phyloP scores from a whole-genome alignment of 768 basidiomycete genomes.

The Russula ochroleuca region DNA sequence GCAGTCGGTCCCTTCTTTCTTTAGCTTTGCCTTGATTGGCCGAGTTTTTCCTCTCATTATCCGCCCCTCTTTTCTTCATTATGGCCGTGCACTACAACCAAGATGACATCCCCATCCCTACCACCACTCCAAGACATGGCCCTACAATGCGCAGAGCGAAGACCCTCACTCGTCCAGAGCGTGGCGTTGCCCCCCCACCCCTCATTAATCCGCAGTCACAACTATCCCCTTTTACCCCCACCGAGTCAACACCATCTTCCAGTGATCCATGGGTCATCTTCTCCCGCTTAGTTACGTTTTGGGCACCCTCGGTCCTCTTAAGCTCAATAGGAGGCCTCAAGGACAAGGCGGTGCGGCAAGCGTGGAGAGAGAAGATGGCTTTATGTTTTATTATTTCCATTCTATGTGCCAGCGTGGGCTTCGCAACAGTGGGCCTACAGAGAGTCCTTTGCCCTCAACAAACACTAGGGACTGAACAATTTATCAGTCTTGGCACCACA shows the following conservation, averaged over 20 bases:
- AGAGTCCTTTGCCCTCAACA: constrained; percentile 79
- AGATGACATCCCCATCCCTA: constrained; percentile 27
- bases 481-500: constrained; percentile 48
- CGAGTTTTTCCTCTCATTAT: constrained; percentile 9
- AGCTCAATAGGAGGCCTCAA: constrained; percentile 72
- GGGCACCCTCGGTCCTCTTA: constrained; percentile 81
- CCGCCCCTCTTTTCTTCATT: constrained; percentile 15
- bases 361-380: constrained; percentile 97
- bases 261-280: constrained; percentile 75
- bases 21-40: constrained; percentile 24
- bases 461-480: constrained; percentile 42
- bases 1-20: constrained; percentile 8
- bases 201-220: constrained; percentile 78
- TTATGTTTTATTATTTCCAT: constrained; percentile 82
- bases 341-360: constrained; percentile 73
- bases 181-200: constrained; percentile 88
- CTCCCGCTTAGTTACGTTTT: constrained; percentile 77
- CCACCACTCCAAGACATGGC: constrained; percentile 27
- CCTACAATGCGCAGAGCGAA: constrained; percentile 80
- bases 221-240: constrained; percentile 38
- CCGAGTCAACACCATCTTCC: constrained; percentile 36
- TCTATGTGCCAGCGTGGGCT: constrained; percentile 77
- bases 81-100: constrained; percentile 21
- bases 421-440: constrained; percentile 92
- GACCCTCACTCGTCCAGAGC: constrained; percentile 94